These are phyloP conservation scores for Xylaria nigripes DNA, from an alignment of 495 filamentous ascomycete species.

Conservation along the genomic window DNA sequence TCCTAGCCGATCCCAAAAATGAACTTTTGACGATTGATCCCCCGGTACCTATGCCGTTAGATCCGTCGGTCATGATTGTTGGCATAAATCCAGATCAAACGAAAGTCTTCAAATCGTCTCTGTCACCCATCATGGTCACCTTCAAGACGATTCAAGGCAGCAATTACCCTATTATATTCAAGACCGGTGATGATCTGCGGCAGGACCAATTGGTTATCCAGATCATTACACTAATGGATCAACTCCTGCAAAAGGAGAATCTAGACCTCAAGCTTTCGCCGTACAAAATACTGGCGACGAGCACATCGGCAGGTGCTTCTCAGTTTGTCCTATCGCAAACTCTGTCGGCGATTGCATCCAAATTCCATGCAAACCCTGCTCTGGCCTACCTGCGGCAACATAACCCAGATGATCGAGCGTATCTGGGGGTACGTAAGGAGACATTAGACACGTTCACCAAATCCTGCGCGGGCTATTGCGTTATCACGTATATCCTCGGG, in stretches of 20 bases:
- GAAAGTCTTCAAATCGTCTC: slow-evolving; percentile 88
- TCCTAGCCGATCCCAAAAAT: slow-evolving; percentile 81
- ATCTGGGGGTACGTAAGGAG: slow-evolving; percentile 82
- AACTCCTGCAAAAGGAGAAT: slow-evolving; percentile 91
- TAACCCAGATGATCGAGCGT: slow-evolving; percentile 77
- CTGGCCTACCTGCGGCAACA: slow-evolving; percentile 82
- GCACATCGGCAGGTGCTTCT: slow-evolving; percentile 76
- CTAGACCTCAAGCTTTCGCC: slow-evolving; percentile 91
- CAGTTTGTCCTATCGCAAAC: slow-evolving; percentile 86
- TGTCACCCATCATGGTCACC: slow-evolving; percentile 83
- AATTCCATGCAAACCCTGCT: slow-evolving; percentile 64
- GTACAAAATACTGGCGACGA: slow-evolving; percentile 92
- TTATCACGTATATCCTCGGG: slow-evolving; percentile 97
- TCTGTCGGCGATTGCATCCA: slow-evolving; percentile 68
- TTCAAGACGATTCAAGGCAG: slow-evolving; percentile 71
- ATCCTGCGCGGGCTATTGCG: slow-evolving; percentile 94
- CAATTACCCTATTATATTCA: slow-evolving; percentile 90
- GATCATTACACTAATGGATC: slow-evolving; percentile 97
- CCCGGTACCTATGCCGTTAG: slow-evolving; percentile 78
- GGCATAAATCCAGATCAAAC: slow-evolving; percentile 79
- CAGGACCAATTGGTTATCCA: slow-evolving; percentile 98
- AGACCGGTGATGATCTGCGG: slow-evolving; percentile 91
- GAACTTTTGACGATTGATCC: slow-evolving; percentile 76
- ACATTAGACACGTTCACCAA: slow-evolving; percentile 94
- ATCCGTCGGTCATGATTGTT: slow-evolving; percentile 69